Evolutionary conservation across 768 basidiomycete genomes (phyloP), one percentile per base, ranked within the genome.

Genomic region (Tylopilus sp.): DNA sequence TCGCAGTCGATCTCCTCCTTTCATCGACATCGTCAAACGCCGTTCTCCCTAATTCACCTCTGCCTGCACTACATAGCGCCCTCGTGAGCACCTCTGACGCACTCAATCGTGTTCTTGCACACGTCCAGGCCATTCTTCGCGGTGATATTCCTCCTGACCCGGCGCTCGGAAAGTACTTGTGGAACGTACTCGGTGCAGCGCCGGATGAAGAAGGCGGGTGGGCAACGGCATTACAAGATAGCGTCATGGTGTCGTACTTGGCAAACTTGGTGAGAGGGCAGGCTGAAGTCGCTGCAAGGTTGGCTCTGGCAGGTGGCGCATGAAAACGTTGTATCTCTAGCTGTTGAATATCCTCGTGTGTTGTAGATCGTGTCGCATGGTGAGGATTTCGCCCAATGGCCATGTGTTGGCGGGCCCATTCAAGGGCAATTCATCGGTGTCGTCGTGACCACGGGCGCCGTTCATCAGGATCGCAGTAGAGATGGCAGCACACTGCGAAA

Each of bases 291-390:
- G 92, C 92, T 3, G 82, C 90, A 29, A 82, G 95, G 63, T 74
- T 98, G 69, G 88, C 89, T 45, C 79, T 98, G 56, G 79, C 88
- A 28, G 77, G 80, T 24, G 63, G 69, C 12, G 45, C 50, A 45
- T 69, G 52, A 65, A 61, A 60, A 43, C 21, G 42, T 58, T n/a
- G 49, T 26, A 51, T 33, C 29, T 14, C 30, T 22, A 58, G 72
- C 87, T 89, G 72, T 99, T 99, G 78, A 99, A 99, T 58, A 98
- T 92, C 54, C 95, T 80, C 40, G 92, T 95, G 72, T 98, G 96
- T 70, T 94, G 91, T 63, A 93, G 72, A 72, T 98, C 96, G 70
- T 99, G 97, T 53, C 97, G 78, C 36, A 84, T 81, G 31, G 88
- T 85, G 26, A 98, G 77, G 36, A 98, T 87, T 72, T 99, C 97